Percentiles rank a stretch among this genome's conserved stretches.
Evolutionary conservation across 2,329 filamentous ascomycete genomes (phyloP).

Genomic region (Alternaria triticimaculans): DNA sequence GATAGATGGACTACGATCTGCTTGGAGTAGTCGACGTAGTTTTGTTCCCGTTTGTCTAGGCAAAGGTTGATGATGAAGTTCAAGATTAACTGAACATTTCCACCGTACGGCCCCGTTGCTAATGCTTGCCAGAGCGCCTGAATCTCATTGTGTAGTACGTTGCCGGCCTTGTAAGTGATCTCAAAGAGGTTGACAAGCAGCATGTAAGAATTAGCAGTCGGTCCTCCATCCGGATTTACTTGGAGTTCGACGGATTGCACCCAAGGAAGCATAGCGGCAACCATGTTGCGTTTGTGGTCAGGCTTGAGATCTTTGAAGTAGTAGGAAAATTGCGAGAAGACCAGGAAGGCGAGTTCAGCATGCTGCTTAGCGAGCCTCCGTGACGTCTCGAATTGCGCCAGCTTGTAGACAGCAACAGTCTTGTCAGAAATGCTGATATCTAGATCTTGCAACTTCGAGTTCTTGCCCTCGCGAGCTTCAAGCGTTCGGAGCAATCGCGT

Average conservation of each 20-base stretch:
- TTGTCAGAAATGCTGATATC: constrained; percentile 99
- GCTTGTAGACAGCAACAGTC: constrained; percentile 96
- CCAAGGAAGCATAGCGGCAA: constrained; percentile 94
- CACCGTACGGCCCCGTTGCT: constrained; percentile 88
- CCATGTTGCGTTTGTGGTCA: constrained; percentile 87
- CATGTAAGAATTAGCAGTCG: constrained; percentile 91
- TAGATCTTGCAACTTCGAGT: constrained; percentile 92
- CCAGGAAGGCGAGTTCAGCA: constrained; percentile 84
- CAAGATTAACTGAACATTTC: constrained; percentile 91
- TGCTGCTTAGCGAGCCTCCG: constrained; percentile 88
- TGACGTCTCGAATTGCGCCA: constrained; percentile 96
- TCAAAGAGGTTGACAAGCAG: constrained; percentile 93
- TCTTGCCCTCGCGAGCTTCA: constrained; percentile 82
- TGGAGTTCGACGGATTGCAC: constrained; percentile 93
- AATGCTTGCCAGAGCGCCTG: constrained; percentile 97
- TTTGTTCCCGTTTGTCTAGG: constrained; percentile 91
- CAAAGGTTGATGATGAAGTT: constrained; percentile 97
- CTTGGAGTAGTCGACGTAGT: constrained; percentile 97
- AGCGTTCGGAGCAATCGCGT: constrained; percentile 79
- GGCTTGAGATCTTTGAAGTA: constrained; percentile 90
- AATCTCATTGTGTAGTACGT: constrained; percentile 90
- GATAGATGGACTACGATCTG: constrained; percentile 97
- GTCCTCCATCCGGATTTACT: constrained; percentile 87
- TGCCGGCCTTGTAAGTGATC: constrained; percentile 92
- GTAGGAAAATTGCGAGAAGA: constrained; percentile 93